Conservation (phyloP, 2,329 filamentous ascomycete genomes). For the Beauveria varroae region DNA sequence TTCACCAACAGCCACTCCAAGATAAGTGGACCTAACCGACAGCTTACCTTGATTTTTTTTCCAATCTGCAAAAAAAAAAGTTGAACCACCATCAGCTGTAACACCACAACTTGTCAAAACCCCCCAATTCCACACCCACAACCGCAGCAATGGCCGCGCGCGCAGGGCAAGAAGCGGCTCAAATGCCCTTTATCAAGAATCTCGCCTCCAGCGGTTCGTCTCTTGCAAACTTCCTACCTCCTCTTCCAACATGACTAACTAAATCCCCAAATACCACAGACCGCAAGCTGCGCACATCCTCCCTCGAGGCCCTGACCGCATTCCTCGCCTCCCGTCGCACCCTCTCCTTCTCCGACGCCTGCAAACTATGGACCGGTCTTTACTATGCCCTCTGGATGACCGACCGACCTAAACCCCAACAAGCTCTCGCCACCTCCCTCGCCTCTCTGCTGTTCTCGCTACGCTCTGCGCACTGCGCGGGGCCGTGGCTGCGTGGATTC, state of each 20-base stretch:
- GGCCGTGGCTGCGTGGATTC: slow-evolving; percentile 53
- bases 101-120: not conserved
- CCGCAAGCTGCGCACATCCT: slow-evolving; percentile 67
- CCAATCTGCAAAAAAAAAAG: slow-evolving; percentile 7
- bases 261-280: slow-evolving; percentile 45
- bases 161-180: slow-evolving; percentile 28
- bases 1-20: not conserved
- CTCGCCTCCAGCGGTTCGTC: slow-evolving; percentile 75
- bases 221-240: not conserved
- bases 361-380: slow-evolving; percentile 91
- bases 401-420: slow-evolving; percentile 81
- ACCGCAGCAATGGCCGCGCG: slow-evolving; percentile 29
- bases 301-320: slow-evolving; percentile 66
- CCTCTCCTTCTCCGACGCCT: slow-evolving; percentile 61
- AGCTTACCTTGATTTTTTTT: slow-evolving; percentile 14
- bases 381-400: slow-evolving; percentile 94
- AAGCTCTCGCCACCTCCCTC: slow-evolving; percentile 71
- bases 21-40: not conserved
- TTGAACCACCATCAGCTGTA: not conserved
- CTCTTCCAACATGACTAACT: not conserved
- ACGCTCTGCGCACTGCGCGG: slow-evolving; percentile 40
- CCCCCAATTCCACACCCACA: slow-evolving; percentile 12
- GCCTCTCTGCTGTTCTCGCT: slow-evolving; percentile 51
- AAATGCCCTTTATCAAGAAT: slow-evolving; percentile 71
- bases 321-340: slow-evolving; percentile 60